These are phyloP conservation scores for Scenedesmus sp. DNA, from an alignment of 163 green algal genomes.

Conservation along the genomic window DNA sequence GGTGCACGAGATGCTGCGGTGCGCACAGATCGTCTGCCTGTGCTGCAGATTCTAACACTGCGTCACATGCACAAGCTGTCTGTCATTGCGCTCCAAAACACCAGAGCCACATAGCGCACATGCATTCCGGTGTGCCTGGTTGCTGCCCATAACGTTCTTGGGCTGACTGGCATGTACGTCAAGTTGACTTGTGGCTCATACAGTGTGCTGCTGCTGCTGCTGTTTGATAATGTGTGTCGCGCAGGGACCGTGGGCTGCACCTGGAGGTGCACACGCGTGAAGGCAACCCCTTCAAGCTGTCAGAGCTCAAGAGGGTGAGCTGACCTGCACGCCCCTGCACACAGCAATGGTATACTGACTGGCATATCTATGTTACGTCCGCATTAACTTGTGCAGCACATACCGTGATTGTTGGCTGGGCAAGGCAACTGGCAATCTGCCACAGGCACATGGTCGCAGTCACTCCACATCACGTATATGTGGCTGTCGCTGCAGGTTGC, in stretches of 20 bases:
- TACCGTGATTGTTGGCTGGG: too few species aligned
- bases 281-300: slow-evolving; percentile 51
- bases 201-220: background rate
- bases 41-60: background rate
- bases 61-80: too few species aligned
- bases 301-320: slow-evolving; percentile 42
- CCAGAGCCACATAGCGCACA: background rate
- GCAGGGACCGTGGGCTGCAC: slow-evolving; percentile 38
- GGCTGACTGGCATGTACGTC: background rate
- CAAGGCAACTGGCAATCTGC: background rate
- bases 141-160: too few species aligned
- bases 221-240: background rate
- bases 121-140: too few species aligned
- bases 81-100: too few species aligned
- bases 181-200: background rate
- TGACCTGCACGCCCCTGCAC: background rate
- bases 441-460: too few species aligned
- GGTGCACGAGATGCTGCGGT: slow-evolving; percentile 47
- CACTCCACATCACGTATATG: too few species aligned
- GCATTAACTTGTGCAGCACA: too few species aligned
- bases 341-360: background rate
- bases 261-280: slow-evolving; percentile 52
- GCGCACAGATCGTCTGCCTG: background rate
- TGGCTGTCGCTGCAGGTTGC: slow-evolving; percentile 16
- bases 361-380: too few species aligned